Evolutionary conservation across 495 filamentous ascomycete genomes (phyloP).

Genomic region (Talaromyces nanjingensis): DNA sequence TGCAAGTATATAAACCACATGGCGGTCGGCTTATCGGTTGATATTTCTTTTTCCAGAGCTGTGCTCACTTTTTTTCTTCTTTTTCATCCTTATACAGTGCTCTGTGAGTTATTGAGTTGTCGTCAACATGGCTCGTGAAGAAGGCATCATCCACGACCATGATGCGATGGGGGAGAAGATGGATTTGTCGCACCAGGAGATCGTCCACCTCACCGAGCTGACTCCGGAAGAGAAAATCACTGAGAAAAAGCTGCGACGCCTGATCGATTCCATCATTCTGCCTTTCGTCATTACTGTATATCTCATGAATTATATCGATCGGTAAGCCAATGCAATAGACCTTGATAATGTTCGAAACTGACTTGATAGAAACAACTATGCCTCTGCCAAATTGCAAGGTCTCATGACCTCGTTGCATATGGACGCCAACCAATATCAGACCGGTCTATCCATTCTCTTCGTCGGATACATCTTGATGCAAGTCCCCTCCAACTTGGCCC

Average conservation of each 20-base stretch:
- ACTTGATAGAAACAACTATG: constrained; percentile 42
- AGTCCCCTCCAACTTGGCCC: constrained; percentile 54
- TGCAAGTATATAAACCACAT: constrained; percentile 1
- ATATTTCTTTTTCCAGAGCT: neutral
- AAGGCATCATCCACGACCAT: constrained; percentile 23
- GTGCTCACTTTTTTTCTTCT: neutral
- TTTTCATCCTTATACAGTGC: neutral
- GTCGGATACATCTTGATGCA: constrained; percentile 48
- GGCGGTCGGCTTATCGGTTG: neutral
- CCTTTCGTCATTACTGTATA: constrained; percentile 50
- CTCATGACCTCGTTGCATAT: constrained; percentile 38
- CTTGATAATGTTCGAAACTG: neutral
- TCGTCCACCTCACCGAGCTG: constrained; percentile 29
- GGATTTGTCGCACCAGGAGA: constrained; percentile 35
- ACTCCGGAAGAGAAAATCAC: constrained; percentile 37
- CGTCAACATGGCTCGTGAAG: constrained; percentile 14
- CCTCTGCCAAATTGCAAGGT: constrained; percentile 49
- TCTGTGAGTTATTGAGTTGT: neutral
- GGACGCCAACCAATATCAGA: constrained; percentile 35
- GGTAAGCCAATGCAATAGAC: constrained; percentile 19
- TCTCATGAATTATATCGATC: constrained; percentile 52
- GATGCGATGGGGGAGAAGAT: constrained; percentile 36
- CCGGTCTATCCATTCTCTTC: constrained; percentile 44
- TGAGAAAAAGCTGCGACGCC: constrained; percentile 39
- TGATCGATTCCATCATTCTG: constrained; percentile 49